Percentiles rank a stretch among this genome's conserved stretches.
phyloP scores from a whole-genome alignment of 495 filamentous ascomycete genomes.

The Delitschia confertaspora region DNA sequence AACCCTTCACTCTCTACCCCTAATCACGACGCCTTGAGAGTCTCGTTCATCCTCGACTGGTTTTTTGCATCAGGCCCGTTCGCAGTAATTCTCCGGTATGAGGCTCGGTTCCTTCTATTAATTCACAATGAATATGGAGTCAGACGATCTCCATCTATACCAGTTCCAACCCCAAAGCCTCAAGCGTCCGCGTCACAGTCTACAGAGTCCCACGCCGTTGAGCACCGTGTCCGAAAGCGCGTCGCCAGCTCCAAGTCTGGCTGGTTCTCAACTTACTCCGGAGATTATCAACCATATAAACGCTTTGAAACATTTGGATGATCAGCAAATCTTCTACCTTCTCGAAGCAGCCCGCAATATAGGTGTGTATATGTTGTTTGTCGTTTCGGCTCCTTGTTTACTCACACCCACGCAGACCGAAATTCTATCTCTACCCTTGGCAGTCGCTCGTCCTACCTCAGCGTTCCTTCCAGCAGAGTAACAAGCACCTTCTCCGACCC shows the following conservation, averaged over 20 bases:
- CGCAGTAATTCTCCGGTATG: constrained; percentile 26
- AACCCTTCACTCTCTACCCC: constrained; percentile 4
- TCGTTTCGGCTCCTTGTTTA: not conserved
- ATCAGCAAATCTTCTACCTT: constrained; percentile 24
- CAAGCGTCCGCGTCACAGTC: constrained; percentile 25
- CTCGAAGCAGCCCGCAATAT: constrained; percentile 23
- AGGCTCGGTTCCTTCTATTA: constrained; percentile 9
- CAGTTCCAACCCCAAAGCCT: constrained; percentile 22
- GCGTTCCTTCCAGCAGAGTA: constrained; percentile 24
- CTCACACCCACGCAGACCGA: constrained; percentile 12
- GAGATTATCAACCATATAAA: constrained; percentile 27
- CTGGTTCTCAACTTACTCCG: constrained; percentile 14
- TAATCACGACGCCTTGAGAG: constrained; percentile 16
- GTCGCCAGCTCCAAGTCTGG: constrained; percentile 23
- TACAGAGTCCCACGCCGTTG: constrained; percentile 23
- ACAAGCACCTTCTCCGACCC: constrained; percentile 26
- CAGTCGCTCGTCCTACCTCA: constrained; percentile 25
- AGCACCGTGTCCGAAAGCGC: constrained; percentile 25
- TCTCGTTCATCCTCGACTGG: too few species aligned
- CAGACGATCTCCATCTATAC: constrained; percentile 24
- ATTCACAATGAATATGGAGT: constrained; percentile 22
- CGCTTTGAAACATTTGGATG: constrained; percentile 26
- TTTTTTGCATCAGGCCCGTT: constrained; percentile 18
- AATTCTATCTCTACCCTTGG: constrained; percentile 25
- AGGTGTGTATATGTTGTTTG: constrained; percentile 13